These are phyloP conservation scores for Eurotiales sp. DNA, from an alignment of 2,329 filamentous ascomycete species.

Conservation along the genomic window DNA sequence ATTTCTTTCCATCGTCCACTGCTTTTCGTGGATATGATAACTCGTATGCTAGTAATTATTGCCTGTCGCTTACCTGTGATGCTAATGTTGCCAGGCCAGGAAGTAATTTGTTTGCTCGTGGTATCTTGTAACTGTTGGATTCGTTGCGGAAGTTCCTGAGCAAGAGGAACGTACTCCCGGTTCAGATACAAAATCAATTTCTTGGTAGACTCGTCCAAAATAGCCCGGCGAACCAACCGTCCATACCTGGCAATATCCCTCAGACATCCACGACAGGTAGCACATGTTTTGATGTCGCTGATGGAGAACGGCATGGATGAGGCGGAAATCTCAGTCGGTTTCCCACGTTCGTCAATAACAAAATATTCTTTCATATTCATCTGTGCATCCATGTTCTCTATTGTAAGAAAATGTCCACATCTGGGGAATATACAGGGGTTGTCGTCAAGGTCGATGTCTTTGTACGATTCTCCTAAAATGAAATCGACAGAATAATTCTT, in stretches of 20 bases:
- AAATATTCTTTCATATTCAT: conserved; percentile 49
- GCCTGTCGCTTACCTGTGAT: background rate
- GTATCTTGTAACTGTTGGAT: conserved; percentile 26
- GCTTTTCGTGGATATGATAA: background rate
- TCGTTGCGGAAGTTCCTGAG: conserved; percentile 25
- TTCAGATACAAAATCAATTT: conserved; percentile 59
- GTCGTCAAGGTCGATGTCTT: conserved; percentile 56
- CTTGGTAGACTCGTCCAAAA: conserved; percentile 62
- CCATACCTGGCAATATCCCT: conserved; percentile 59
- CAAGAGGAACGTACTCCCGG: conserved; percentile 39
- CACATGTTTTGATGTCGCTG: conserved; percentile 52
- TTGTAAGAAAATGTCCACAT: conserved; percentile 63
- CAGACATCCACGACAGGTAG: conserved; percentile 58
- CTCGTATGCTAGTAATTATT: background rate
- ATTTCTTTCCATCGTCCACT: conserved; percentile 21
- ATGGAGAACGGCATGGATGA: conserved; percentile 49
- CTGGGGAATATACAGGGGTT: conserved; percentile 59
- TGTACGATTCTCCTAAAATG: conserved; percentile 52
- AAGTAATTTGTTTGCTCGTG: conserved; percentile 17
- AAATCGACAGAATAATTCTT: conserved; percentile 54
- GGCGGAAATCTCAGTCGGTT: conserved; percentile 22
- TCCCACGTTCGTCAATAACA: conserved; percentile 21
- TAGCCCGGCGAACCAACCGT: conserved; percentile 56
- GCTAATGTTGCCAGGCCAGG: background rate
- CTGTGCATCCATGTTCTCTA: conserved; percentile 57